These are phyloP conservation scores for Candolleomyces eurysporus DNA, from an alignment of 768 basidiomycete genomes.

Conservation along the genomic window DNA sequence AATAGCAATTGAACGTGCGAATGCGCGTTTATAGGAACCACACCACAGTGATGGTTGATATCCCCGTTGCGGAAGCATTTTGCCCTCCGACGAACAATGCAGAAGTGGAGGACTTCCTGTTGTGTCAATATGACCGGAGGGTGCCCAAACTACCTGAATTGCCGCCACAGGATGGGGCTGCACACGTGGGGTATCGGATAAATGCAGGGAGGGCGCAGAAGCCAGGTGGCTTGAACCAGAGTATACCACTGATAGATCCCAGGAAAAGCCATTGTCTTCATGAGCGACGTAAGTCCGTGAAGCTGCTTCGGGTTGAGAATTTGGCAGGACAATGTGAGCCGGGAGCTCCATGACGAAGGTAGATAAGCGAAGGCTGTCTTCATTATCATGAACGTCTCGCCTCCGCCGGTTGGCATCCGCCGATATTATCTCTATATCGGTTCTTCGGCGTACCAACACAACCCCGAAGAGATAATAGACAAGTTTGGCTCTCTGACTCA, in stretches of 20 bases:
- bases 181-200: background rate
- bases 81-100: background rate
- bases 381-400: no score
- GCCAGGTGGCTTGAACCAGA: background rate
- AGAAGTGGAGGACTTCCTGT: background rate
- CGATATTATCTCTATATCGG: no score
- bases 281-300: no score
- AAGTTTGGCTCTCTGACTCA: no score
- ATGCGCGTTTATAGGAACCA: background rate
- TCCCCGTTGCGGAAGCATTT: background rate
- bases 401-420: no score
- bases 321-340: background rate
- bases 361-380: no score
- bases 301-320: background rate
- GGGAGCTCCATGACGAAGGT: no score
- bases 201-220: background rate
- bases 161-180: background rate
- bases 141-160: background rate
- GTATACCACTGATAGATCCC: background rate
- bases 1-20: background rate
- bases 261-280: no score
- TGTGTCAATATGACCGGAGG: background rate
- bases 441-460: no score
- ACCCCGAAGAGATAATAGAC: no score
- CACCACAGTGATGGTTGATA: background rate